Conservation (phyloP, 2,329 filamentous ascomycete genomes). For the Cordyceps cateniannulata region DNA sequence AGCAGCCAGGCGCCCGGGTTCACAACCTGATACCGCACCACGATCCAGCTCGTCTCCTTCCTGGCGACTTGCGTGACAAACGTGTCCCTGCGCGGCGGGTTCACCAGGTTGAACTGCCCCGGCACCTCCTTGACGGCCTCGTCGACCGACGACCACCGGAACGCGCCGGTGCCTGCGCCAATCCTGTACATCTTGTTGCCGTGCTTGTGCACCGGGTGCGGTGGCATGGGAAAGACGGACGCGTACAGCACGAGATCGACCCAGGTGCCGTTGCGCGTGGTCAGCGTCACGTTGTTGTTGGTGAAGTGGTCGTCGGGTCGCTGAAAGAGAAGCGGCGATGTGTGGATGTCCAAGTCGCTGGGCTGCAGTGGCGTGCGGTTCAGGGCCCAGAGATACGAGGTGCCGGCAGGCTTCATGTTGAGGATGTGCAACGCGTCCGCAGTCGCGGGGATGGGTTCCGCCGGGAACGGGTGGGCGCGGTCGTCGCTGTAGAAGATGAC, state of each 20-base stretch:
- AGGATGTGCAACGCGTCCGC: slow-evolving; percentile 42
- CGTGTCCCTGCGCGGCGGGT: slow-evolving; percentile 46
- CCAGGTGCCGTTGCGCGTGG: slow-evolving; percentile 42
- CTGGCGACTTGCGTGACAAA: slow-evolving; percentile 21
- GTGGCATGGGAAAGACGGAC: slow-evolving; percentile 36
- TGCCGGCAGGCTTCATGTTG: slow-evolving; percentile 32
- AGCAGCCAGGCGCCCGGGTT: slow-evolving; percentile 46
- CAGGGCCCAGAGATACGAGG: slow-evolving; percentile 47
- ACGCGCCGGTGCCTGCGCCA: slow-evolving; percentile 43
- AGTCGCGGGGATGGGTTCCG: slow-evolving; percentile 32
- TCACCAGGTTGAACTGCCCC: slow-evolving; percentile 48
- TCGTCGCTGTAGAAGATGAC: no score
- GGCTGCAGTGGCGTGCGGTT: slow-evolving; percentile 39
- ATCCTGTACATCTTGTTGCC: slow-evolving; percentile 53
- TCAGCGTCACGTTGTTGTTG: slow-evolving; percentile 40
- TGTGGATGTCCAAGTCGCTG: slow-evolving; percentile 24
- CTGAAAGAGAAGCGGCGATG: slow-evolving; percentile 40
- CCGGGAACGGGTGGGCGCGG: no score
- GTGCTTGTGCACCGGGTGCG: slow-evolving; percentile 60
- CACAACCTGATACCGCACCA: slow-evolving; percentile 43
- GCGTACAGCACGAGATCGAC: slow-evolving; percentile 49
- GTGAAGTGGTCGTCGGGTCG: slow-evolving; percentile 19
- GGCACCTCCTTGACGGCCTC: slow-evolving; percentile 43
- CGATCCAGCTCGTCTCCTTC: slow-evolving; percentile 34
- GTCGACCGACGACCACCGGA: slow-evolving; percentile 45